phyloP scores from a whole-genome alignment of 768 basidiomycete species.

The Termitomyces sp. region DNA sequence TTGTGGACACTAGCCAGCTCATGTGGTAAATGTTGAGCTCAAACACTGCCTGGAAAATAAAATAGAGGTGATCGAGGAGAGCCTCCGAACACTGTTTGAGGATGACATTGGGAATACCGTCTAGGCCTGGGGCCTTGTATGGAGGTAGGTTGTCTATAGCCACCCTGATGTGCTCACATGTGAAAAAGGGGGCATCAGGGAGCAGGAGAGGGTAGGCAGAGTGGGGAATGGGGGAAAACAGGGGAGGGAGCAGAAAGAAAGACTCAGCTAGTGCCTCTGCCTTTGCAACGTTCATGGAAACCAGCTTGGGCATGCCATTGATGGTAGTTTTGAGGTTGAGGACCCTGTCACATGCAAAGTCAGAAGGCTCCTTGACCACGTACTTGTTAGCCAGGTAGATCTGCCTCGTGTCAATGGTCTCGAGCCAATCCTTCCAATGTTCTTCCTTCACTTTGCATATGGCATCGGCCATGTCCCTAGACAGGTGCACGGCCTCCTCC shows the following conservation, averaged over 20 bases:
- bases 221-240: neutral
- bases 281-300: slow-evolving; percentile 1
- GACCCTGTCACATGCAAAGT: neutral
- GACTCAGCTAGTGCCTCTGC: neutral
- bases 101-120: slow-evolving; percentile 18
- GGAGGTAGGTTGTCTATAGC: slow-evolving; percentile 17
- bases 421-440: slow-evolving; percentile 3
- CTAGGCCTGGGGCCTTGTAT: slow-evolving; percentile 25
- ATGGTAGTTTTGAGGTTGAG: neutral
- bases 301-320: neutral
- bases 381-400: too few species aligned
- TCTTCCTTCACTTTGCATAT: neutral
- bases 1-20: slow-evolving; percentile 21
- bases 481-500: neutral
- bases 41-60: slow-evolving; percentile 24
- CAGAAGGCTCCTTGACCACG: neutral
- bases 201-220: neutral
- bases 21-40: slow-evolving; percentile 22
- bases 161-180: neutral
- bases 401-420: neutral
- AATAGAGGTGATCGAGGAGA: slow-evolving; percentile 12
- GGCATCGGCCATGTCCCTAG: neutral
- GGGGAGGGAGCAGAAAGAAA: slow-evolving; percentile 16
- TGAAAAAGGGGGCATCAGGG: neutral
- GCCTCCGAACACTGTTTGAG: slow-evolving; percentile 10